phyloP scores from a whole-genome alignment of 2,329 filamentous ascomycete genomes.

The Dendrostoma leiphaemia region DNA sequence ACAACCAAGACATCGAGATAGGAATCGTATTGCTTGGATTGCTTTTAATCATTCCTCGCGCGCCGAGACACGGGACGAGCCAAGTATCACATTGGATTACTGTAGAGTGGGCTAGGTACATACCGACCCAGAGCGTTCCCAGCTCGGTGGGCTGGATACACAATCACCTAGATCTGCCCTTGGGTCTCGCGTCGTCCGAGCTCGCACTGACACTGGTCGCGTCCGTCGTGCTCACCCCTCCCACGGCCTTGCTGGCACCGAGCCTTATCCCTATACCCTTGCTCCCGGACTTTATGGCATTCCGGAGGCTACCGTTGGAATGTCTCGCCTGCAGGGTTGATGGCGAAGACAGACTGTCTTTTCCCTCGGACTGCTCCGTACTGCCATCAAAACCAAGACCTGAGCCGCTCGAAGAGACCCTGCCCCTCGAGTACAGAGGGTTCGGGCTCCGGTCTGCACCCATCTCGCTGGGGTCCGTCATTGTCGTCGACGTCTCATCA shows the following conservation, averaged over 20 bases:
- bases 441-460: background rate
- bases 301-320: constrained; percentile 36
- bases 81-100: background rate
- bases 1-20: background rate
- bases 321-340: constrained; percentile 30
- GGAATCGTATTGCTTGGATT: background rate
- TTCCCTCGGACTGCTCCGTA: constrained; percentile 2
- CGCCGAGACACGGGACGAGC: background rate
- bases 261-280: constrained; percentile 40
- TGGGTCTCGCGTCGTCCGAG: constrained; percentile 10
- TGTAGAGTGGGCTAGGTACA: background rate
- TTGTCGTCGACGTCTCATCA: constrained; percentile 10
- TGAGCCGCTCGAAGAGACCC: background rate
- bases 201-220: constrained; percentile 20
- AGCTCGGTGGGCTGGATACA: background rate
- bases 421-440: background rate
- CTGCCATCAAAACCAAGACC: background rate
- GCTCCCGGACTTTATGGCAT: constrained; percentile 33
- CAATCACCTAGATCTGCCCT: background rate
- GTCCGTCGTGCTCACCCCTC: constrained; percentile 34
- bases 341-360: constrained; percentile 1
- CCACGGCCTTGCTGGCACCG: constrained; percentile 33
- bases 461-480: constrained; percentile 14
- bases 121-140: too few relatives aligned
- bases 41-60: background rate